Evolutionary conservation across 2,329 filamentous ascomycete species (phyloP).

Genomic region (Aspergillus melleus): DNA sequence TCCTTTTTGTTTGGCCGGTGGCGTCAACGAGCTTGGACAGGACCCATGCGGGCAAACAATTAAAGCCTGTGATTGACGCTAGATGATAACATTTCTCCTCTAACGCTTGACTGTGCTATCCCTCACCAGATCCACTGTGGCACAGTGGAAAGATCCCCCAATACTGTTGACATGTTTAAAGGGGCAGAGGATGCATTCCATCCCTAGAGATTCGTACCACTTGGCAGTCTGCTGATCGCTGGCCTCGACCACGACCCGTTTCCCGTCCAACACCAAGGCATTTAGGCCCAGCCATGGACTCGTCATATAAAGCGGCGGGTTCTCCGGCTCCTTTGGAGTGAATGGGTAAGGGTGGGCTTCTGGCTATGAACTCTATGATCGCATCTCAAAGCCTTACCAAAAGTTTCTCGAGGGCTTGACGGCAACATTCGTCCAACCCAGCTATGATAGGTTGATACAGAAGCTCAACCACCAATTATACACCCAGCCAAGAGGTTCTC

Average conservation of each 20-base stretch:
- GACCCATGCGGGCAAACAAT: too few relatives aligned
- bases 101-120: too few relatives aligned
- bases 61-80: too few relatives aligned
- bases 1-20: too few relatives aligned
- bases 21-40: too few relatives aligned
- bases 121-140: too few relatives aligned
- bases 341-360: conserved; percentile 54
- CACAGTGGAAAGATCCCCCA: too few relatives aligned
- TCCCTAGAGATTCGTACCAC: neutral
- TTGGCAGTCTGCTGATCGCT: neutral
- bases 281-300: neutral
- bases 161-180: neutral
- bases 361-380: conserved; percentile 67
- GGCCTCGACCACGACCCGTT: neutral
- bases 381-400: conserved; percentile 58
- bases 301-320: neutral
- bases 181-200: neutral
- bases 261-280: neutral
- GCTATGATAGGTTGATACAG: conserved; percentile 51
- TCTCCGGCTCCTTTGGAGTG: neutral
- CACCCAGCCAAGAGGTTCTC: conserved; percentile 50
- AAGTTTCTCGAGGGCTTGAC: conserved; percentile 61
- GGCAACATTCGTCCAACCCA: conserved; percentile 53
- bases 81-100: too few relatives aligned
- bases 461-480: conserved; percentile 32